Conservation (phyloP, 1,284 basidiomycete species). For the Fomitopsis betulina region DNA sequence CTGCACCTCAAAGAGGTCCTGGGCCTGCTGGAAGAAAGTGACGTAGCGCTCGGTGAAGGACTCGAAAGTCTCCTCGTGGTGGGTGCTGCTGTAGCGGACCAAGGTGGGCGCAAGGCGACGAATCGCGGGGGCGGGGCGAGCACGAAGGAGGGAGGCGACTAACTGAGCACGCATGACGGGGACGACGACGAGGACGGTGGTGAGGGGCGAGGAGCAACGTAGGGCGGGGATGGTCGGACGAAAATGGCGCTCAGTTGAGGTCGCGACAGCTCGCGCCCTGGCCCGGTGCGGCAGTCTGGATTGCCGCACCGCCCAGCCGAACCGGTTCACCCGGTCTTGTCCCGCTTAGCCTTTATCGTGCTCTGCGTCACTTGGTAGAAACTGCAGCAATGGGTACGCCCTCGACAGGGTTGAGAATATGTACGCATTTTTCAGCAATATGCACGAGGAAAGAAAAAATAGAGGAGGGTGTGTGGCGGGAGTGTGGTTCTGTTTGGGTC, state of each 20-base stretch:
- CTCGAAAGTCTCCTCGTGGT: constrained; percentile 85
- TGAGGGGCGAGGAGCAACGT: constrained; percentile 9
- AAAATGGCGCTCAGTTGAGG: constrained; percentile 18
- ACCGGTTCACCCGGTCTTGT: constrained; percentile 25
- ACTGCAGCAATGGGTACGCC: no score
- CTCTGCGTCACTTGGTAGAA: not conserved
- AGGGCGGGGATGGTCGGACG: constrained; percentile 15
- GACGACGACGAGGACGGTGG: constrained; percentile 3
- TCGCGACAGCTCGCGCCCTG: constrained; percentile 19
- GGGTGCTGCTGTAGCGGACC: constrained; percentile 50
- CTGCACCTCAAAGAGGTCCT: constrained; percentile 97
- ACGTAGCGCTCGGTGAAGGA: constrained; percentile 93
- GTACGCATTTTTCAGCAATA: not conserved
- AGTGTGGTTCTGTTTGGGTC: constrained; percentile 29
- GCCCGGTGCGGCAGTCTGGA: constrained; percentile 15
- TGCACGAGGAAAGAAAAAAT: not conserved
- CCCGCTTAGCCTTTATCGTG: not conserved
- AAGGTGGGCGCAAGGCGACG: constrained; percentile 40
- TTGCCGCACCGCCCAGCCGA: constrained; percentile 18
- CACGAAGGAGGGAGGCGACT: constrained; percentile 55
- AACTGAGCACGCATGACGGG: constrained; percentile 39
- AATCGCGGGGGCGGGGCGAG: constrained; percentile 36
- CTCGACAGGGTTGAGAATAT: not conserved
- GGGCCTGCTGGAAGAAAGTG: constrained; percentile 87
- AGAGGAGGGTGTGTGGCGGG: not conserved